Conservation (phyloP, 164 flowering plant species). For the Annona squamosa region DNA sequence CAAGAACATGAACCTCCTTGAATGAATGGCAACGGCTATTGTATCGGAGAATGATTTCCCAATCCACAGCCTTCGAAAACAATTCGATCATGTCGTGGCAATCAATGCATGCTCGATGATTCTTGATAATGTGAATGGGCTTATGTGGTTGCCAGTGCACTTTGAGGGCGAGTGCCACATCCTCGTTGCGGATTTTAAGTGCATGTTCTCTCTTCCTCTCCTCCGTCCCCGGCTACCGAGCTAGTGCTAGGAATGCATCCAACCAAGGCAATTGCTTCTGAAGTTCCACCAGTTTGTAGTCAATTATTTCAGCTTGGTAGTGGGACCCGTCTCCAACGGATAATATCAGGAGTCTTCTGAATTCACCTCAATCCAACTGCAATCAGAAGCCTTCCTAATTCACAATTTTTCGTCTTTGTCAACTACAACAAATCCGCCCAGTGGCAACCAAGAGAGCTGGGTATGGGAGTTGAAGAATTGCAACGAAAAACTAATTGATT, state of each 20-base stretch:
- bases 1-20: constrained; percentile 5
- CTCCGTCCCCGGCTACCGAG: not conserved
- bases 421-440: no score
- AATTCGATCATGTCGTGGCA: constrained; percentile 5
- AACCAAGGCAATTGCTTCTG: not conserved
- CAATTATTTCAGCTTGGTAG: constrained; percentile 1
- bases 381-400: constrained; percentile 11
- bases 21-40: constrained; percentile 2
- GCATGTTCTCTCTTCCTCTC: constrained; percentile 8
- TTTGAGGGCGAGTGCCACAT: constrained; percentile 2
- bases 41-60: constrained; percentile 6
- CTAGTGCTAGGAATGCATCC: constrained; percentile 2
- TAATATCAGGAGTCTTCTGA: constrained; percentile 4
- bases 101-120: constrained; percentile 7
- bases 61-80: not conserved
- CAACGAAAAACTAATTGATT: no score
- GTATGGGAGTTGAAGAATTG: no score
- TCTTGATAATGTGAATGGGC: constrained; percentile 2
- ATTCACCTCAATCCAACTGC: constrained; percentile 10
- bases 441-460: no score
- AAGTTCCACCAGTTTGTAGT: constrained; percentile 2
- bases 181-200: constrained; percentile 5
- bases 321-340: constrained; percentile 9
- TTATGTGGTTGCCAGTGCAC: not conserved
- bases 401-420: constrained; percentile 3